These are phyloP conservation scores for Magnusiomyces sp. DNA, from an alignment of 1,139 yeast genomes.

Conservation along the genomic window DNA sequence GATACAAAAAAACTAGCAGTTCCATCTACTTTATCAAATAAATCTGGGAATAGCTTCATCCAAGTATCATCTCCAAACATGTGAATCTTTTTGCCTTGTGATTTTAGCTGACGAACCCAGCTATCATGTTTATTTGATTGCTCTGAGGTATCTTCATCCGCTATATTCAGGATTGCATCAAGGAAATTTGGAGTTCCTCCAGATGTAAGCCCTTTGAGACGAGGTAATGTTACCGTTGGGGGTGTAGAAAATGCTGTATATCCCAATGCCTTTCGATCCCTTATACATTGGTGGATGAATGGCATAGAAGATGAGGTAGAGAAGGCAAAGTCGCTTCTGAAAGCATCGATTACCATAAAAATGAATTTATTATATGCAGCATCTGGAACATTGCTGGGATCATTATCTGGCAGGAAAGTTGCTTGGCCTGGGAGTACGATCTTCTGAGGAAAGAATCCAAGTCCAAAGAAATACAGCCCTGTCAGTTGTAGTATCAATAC, in stretches of 20 bases:
- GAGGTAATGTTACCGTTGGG: constrained; percentile 92
- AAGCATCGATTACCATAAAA: constrained; percentile 85
- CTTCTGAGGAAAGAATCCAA: constrained; percentile 88
- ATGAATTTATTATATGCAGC: constrained; percentile 59
- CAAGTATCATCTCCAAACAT: constrained; percentile 98
- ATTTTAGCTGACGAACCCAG: constrained; percentile 65
- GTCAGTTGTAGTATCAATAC: constrained; percentile 37
- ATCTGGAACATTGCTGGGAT: constrained; percentile 19
- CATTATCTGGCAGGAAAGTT: constrained; percentile 24
- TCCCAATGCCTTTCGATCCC: constrained; percentile 63
- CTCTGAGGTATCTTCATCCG: constrained; percentile 81
- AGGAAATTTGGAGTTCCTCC: constrained; percentile 93
- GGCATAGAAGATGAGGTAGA: constrained; percentile 52
- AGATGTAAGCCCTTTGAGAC: constrained; percentile 88
- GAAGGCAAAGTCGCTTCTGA: constrained; percentile 80
- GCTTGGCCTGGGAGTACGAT: constrained; percentile 52
- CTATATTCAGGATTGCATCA: constrained; percentile 89
- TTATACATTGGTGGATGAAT: constrained; percentile 45
- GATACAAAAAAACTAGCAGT: constrained; percentile 91
- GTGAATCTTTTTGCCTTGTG: constrained; percentile 44
- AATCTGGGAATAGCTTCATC: constrained; percentile 74
- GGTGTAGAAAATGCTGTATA: constrained; percentile 90
- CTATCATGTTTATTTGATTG: constrained; percentile 72
- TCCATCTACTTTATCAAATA: constrained; percentile 66
- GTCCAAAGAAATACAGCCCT: constrained; percentile 55